These are phyloP conservation scores for Penicillium nordicum DNA, from an alignment of 2,329 filamentous ascomycete genomes.

Conservation along the genomic window DNA sequence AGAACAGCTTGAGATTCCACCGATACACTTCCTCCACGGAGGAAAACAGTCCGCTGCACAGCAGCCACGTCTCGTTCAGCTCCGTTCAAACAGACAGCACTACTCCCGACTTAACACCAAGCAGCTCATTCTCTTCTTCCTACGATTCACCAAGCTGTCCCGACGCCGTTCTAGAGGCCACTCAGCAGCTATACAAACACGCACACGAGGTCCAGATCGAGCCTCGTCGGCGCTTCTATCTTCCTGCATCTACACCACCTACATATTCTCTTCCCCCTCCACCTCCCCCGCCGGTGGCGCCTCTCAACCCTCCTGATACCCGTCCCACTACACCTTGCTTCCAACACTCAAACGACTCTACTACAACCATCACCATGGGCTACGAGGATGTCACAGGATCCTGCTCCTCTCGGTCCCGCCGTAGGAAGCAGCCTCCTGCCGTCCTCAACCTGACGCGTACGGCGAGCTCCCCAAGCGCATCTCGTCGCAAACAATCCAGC, in stretches of 20 bases:
- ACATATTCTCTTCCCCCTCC: conserved; percentile 22
- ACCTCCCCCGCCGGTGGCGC: conserved; percentile 23
- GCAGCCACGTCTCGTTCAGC: conserved; percentile 36
- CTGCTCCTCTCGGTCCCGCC: conserved; percentile 27
- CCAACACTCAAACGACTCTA: conserved; percentile 24
- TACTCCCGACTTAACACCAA: conserved; percentile 38
- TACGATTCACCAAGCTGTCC: conserved; percentile 32
- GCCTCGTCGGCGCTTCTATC: conserved; percentile 23
- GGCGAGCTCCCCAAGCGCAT: conserved; percentile 15
- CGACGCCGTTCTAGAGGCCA: conserved; percentile 26
- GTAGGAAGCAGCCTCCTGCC: conserved; percentile 33
- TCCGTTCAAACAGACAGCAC: conserved; percentile 30
- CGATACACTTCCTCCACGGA: conserved; percentile 25
- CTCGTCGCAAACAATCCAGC: conserved; percentile 25
- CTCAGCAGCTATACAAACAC: conserved; percentile 29
- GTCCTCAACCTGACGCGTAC: conserved; percentile 29
- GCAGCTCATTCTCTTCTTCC: conserved; percentile 40
- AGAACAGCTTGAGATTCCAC: conserved; percentile 30
- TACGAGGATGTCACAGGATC: conserved; percentile 23
- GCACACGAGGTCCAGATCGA: conserved; percentile 17
- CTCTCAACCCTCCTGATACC: conserved; percentile 23
- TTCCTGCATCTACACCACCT: conserved; percentile 24
- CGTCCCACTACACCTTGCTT: conserved; percentile 18
- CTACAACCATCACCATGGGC: conserved; percentile 32
- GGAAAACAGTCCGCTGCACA: conserved; percentile 21